These are phyloP conservation scores for Inonotus obliquus DNA, from an alignment of 1,284 basidiomycete species.

Conservation along the genomic window DNA sequence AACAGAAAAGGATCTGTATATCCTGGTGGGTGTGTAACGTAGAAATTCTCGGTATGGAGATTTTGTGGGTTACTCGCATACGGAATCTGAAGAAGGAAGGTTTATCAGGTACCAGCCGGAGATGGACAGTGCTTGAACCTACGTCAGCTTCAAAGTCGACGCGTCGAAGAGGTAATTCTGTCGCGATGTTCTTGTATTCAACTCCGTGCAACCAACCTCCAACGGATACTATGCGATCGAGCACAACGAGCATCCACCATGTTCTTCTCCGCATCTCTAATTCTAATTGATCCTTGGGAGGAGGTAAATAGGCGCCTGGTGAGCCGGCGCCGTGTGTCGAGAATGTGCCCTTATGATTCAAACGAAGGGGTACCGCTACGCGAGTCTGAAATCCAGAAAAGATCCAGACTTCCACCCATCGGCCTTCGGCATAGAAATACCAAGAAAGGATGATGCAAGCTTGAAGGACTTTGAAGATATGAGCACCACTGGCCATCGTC, in stretches of 20 bases:
- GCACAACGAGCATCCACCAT: slow-evolving; percentile 85
- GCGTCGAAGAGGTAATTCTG: slow-evolving; percentile 68
- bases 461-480: slow-evolving; percentile 81
- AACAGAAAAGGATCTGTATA: slow-evolving; percentile 78
- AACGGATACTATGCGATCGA: slow-evolving; percentile 80
- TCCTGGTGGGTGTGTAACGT: slow-evolving; percentile 60
- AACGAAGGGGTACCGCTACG: slow-evolving; percentile 73
- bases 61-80: slow-evolving; percentile 70
- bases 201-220: slow-evolving; percentile 84
- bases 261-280: slow-evolving; percentile 71
- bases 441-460: slow-evolving; percentile 79
- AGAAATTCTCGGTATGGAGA: slow-evolving; percentile 55
- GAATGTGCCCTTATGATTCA: slow-evolving; percentile 80
- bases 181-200: slow-evolving; percentile 75
- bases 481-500: slow-evolving; percentile 78
- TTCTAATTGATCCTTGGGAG: slow-evolving; percentile 68
- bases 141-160: slow-evolving; percentile 73
- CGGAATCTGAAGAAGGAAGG: slow-evolving; percentile 4
- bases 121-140: slow-evolving; percentile 20
- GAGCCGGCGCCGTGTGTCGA: slow-evolving; percentile 60
- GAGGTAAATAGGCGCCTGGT: slow-evolving; percentile 72
- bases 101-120: not conserved
- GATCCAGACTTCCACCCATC: slow-evolving; percentile 88
- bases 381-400: slow-evolving; percentile 82
- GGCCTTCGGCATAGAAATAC: slow-evolving; percentile 84